Evolutionary conservation across 495 filamentous ascomycete genomes (phyloP).

Genomic region (Aspergillus campestris): DNA sequence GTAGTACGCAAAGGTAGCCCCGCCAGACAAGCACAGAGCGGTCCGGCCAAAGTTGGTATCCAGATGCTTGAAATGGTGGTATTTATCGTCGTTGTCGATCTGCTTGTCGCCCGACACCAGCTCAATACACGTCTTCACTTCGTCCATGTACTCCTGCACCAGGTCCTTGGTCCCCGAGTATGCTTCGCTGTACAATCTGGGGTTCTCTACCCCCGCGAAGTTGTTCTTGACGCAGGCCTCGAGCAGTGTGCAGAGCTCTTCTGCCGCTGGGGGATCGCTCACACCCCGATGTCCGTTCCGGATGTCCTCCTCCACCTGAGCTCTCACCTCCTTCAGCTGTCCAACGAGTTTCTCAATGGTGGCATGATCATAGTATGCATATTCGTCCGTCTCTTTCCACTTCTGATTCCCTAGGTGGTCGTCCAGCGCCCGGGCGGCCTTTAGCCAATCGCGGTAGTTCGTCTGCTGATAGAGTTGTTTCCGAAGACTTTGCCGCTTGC

Average conservation of each 20-base stretch:
- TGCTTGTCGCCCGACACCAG: slow-evolving; percentile 59
- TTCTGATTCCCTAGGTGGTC: slow-evolving; percentile 67
- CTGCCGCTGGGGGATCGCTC: slow-evolving; percentile 44
- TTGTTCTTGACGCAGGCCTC: slow-evolving; percentile 96
- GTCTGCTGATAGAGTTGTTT: slow-evolving; percentile 58
- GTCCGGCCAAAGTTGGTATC: slow-evolving; percentile 88
- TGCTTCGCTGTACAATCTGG: slow-evolving; percentile 86
- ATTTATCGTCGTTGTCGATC: slow-evolving; percentile 65
- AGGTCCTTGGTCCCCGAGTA: slow-evolving; percentile 94
- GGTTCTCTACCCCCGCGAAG: slow-evolving; percentile 92
- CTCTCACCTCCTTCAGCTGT: slow-evolving; percentile 57
- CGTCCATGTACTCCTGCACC: slow-evolving; percentile 83
- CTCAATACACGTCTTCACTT: slow-evolving; percentile 51
- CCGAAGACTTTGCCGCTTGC: slow-evolving; percentile 60
- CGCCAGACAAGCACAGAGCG: slow-evolving; percentile 85
- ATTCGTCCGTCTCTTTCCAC: slow-evolving; percentile 85
- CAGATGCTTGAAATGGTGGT: slow-evolving; percentile 76
- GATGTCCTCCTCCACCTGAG: slow-evolving; percentile 46
- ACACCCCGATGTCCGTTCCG: slow-evolving; percentile 11
- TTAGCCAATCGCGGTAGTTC: slow-evolving; percentile 75
- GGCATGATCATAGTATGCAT: slow-evolving; percentile 87
- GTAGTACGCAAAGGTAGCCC: slow-evolving; percentile 95
- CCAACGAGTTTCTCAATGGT: slow-evolving; percentile 68
- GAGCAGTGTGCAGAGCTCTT: slow-evolving; percentile 65
- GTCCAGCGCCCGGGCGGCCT: slow-evolving; percentile 71